Conservation (phyloP, 768 basidiomycete genomes). For the Leucocoprinus birnbaumii region DNA sequence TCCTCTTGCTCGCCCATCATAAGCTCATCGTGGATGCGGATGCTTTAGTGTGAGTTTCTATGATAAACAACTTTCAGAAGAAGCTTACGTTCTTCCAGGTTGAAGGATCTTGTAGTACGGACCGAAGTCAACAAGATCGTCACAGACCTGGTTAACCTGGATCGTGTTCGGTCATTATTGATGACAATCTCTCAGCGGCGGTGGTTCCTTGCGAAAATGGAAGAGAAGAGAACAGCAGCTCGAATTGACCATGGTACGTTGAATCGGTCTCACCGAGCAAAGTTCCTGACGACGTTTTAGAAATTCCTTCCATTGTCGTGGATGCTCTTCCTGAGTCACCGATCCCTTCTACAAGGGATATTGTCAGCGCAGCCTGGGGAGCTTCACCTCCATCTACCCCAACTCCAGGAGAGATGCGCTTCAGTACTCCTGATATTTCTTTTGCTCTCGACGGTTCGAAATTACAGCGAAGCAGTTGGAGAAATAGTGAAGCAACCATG, state of each 20-base stretch:
- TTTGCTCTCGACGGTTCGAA: slow-evolving; percentile 42
- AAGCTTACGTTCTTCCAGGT: slow-evolving; percentile 50
- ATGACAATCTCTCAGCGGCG: slow-evolving; percentile 71
- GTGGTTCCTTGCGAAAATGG: slow-evolving; percentile 54
- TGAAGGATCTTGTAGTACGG: slow-evolving; percentile 78
- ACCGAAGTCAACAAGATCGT: slow-evolving; percentile 79
- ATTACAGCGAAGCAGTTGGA: slow-evolving; percentile 51
- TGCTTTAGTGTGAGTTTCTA: slow-evolving; percentile 85
- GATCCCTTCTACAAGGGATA: slow-evolving; percentile 51
- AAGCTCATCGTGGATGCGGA: slow-evolving; percentile 88
- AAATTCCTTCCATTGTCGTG: slow-evolving; percentile 72
- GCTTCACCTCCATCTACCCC: slow-evolving; percentile 35
- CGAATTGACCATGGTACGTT: slow-evolving; percentile 38
- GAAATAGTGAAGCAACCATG: slow-evolving; percentile 57
- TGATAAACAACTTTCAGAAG: too few species aligned
- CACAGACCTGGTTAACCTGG: slow-evolving; percentile 79
- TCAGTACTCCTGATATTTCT: slow-evolving; percentile 43
- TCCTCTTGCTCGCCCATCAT: slow-evolving; percentile 84
- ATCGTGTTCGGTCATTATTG: slow-evolving; percentile 80
- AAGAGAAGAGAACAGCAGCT: slow-evolving; percentile 33
- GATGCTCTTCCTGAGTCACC: slow-evolving; percentile 54
- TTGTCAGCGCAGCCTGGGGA: slow-evolving; percentile 42
- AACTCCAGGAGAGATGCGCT: slow-evolving; percentile 30
- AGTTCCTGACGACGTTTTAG: slow-evolving; percentile 24
- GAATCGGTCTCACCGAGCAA: not conserved